A percentile compares a stretch with the other conserved stretches of the same genome.
Evolutionary conservation across 2,329 filamentous ascomycete genomes (phyloP).

Genomic region (Alternaria hordeiaustralica): DNA sequence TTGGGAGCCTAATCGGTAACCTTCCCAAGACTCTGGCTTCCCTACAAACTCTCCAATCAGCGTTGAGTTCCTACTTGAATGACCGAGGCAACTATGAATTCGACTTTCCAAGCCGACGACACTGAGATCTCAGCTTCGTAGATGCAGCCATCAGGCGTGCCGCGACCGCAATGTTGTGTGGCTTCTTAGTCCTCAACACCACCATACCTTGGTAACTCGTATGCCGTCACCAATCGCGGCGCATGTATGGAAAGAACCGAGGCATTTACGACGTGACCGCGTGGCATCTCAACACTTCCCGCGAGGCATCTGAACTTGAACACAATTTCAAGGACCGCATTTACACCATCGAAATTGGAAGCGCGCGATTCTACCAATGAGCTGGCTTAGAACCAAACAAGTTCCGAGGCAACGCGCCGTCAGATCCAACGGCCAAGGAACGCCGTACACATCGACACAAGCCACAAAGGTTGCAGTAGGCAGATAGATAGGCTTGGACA

Average conservation of each 20-base stretch:
- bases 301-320: neutral
- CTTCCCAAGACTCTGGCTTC: neutral
- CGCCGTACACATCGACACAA: slow-evolving; percentile 1
- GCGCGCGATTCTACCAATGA: slow-evolving; percentile 2
- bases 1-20: slow-evolving; percentile 12
- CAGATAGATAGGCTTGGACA: neutral
- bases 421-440: slow-evolving; percentile 1
- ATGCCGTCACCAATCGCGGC: neutral
- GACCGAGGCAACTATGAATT: neutral
- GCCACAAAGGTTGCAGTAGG: neutral
- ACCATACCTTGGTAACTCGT: neutral
- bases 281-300: neutral
- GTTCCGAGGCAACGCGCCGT: slow-evolving; percentile 12
- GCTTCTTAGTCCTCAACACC: neutral
- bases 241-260: neutral
- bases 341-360: neutral
- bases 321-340: neutral
- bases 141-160: neutral
- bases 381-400: neutral
- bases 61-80: neutral
- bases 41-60: neutral
- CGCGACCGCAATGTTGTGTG: neutral
- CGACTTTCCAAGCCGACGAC: neutral
- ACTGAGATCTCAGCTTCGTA: neutral
- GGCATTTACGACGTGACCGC: neutral